Evolutionary conservation across 257 asterid genomes (phyloP), one percentile per base, ranked within the genome.

Genomic region (Lavandula angustifolia): DNA sequence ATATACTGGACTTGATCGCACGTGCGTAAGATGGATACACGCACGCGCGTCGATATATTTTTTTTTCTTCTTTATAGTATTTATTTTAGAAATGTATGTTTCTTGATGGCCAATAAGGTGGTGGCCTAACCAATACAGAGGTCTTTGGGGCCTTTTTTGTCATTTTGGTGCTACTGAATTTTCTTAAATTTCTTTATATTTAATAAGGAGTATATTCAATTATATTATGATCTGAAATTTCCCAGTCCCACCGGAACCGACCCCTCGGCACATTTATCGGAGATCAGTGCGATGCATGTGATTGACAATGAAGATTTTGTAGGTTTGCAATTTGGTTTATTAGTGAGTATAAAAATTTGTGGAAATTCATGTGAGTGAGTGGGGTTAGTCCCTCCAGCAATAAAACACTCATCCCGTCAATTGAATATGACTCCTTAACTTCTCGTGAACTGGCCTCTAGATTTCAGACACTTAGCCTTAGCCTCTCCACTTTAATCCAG

Each of bases 81-180:
- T 16, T 73, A 75, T 67, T 42, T 37, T 27, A 48, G 13, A 11
- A 54, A 32, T 50, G 57, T 65, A 69, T 79, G 74, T 78, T 67
- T 22, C 60, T 73, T 61, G 54, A 77, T 60, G 79, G 92, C 87
- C 83, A 52, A 76, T 62, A 61, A 54, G 67, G 68, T 55, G 64
- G 74, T 72, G 86, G 95, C 80, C 81, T 43, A 72, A 80, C 79
- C 59, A 81, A 22, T 79, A 83, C 75, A 55, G 75, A 67, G 96
- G 96, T 86, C 91, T 86, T 75, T 86, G 95, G 98, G 96, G 92
- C 94, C 96, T 83, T 79, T 69, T 48, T 22, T 22, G 27, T 22
- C 27, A 22, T 22, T 22, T 22, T 22, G 27, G 27, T 22, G 27
- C 27, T 69, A 57, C 29, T 27, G 13, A 22, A 4, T 7, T 18